Conservation (phyloP, 768 basidiomycete species). For the Phaeotremella skinneri region DNA sequence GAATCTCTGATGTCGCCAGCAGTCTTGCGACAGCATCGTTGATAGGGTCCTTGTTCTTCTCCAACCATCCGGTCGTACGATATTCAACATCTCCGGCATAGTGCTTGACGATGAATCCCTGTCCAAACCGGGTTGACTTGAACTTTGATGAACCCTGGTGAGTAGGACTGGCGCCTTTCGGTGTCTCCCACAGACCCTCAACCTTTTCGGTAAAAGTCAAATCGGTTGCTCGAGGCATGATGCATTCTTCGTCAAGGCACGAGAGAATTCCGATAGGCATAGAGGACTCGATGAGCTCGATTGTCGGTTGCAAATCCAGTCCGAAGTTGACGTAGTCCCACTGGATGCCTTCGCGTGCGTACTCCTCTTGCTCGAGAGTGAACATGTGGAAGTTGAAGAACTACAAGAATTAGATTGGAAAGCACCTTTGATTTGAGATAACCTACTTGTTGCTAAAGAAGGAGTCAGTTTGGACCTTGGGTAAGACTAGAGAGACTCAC, state of each 20-base stretch:
- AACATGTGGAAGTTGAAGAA: conserved; percentile 96
- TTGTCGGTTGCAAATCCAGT: conserved; percentile 93
- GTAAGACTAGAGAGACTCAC: conserved; percentile 59
- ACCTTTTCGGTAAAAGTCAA: conserved; percentile 91
- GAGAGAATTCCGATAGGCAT: conserved; percentile 83
- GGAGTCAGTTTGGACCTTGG: not conserved
- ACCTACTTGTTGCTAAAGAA: conserved; percentile 6
- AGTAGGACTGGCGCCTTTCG: conserved; percentile 52
- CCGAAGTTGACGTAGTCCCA: conserved; percentile 99
- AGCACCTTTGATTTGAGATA: not conserved
- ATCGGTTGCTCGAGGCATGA: conserved; percentile 99
- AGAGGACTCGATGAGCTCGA: conserved; percentile 90
- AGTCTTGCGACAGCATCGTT: conserved; percentile 93
- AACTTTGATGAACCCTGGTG: conserved; percentile 83
- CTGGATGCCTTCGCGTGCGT: conserved; percentile 89
- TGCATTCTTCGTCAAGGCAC: conserved; percentile 94
- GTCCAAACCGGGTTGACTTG: conserved; percentile 79
- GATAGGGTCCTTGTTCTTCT: conserved; percentile 98
- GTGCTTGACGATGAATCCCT: conserved; percentile 91
- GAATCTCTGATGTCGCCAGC: conserved; percentile 74
- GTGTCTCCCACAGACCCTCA: conserved; percentile 67
- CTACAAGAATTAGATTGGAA: conserved; percentile 15
- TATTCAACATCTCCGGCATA: conserved; percentile 98
- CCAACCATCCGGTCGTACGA: conserved; percentile 91
- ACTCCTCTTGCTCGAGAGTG: conserved; percentile 97